Evolutionary conservation across 305 asterid species (phyloP).

Genomic region (Fraxinus ornus): DNA sequence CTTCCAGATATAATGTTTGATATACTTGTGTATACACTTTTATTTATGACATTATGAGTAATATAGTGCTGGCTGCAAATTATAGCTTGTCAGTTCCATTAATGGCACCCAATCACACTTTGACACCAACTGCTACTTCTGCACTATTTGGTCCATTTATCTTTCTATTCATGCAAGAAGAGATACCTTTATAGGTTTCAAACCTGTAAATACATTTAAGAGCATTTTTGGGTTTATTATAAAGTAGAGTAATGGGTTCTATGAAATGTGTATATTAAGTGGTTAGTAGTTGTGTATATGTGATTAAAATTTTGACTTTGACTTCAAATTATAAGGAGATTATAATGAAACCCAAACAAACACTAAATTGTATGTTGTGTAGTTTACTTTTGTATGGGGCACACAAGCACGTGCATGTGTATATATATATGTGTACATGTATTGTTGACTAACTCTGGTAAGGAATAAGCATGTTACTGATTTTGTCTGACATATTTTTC

Average conservation of each 20-base stretch:
- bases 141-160: background rate
- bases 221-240: background rate
- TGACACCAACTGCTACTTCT: background rate
- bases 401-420: background rate
- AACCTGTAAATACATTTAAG: background rate
- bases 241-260: background rate
- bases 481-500: background rate
- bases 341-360: background rate
- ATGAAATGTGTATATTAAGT: background rate
- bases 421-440: background rate
- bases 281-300: background rate
- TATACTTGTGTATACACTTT: background rate
- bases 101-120: background rate
- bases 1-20: background rate
- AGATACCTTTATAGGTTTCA: background rate
- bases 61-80: background rate
- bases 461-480: background rate
- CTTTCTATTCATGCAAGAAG: background rate
- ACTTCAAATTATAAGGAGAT: background rate
- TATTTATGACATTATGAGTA: background rate
- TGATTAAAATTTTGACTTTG: background rate
- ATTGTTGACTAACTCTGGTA: background rate
- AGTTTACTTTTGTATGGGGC: background rate
- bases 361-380: background rate
- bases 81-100: background rate